Percentiles rank a stretch among this genome's conserved stretches.
Evolutionary conservation across 495 filamentous ascomycete species (phyloP).

Genomic region (Penicillium longicatenatum): DNA sequence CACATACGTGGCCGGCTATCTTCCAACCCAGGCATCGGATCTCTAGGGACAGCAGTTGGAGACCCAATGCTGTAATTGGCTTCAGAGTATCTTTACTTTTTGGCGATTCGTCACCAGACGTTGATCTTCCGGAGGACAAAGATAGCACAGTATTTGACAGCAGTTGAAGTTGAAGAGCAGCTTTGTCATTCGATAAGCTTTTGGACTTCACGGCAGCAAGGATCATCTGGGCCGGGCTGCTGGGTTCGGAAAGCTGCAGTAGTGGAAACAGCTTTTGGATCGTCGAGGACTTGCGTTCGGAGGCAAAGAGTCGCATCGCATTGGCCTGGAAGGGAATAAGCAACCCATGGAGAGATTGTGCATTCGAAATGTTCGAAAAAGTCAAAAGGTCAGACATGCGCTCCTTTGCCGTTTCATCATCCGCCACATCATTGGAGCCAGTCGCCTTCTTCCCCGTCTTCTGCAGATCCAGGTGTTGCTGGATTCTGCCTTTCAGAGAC

Average conservation of each 20-base stretch:
- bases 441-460: conserved; percentile 25
- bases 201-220: conserved; percentile 48
- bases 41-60: conserved; percentile 70
- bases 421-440: conserved; percentile 21
- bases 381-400: conserved; percentile 64
- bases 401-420: conserved; percentile 41
- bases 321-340: conserved; percentile 48
- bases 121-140: conserved; percentile 50
- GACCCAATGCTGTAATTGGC: conserved; percentile 58
- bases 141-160: conserved; percentile 68
- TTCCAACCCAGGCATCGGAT: conserved; percentile 71
- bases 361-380: conserved; percentile 49
- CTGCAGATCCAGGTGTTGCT: conserved; percentile 39
- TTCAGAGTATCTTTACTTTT: conserved; percentile 52
- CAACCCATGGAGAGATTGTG: conserved; percentile 37
- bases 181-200: conserved; percentile 55
- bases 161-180: conserved; percentile 67
- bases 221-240: conserved; percentile 70
- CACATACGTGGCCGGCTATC: conserved; percentile 65
- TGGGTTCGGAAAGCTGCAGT: conserved; percentile 47
- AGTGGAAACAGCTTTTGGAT: conserved; percentile 51
- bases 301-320: conserved; percentile 51
- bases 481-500: conserved; percentile 62
- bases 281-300: conserved; percentile 45
- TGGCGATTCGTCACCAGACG: conserved; percentile 39